phyloP scores from a whole-genome alignment of 352 stramenopile genomes.

The Phytophthora megakarya region DNA sequence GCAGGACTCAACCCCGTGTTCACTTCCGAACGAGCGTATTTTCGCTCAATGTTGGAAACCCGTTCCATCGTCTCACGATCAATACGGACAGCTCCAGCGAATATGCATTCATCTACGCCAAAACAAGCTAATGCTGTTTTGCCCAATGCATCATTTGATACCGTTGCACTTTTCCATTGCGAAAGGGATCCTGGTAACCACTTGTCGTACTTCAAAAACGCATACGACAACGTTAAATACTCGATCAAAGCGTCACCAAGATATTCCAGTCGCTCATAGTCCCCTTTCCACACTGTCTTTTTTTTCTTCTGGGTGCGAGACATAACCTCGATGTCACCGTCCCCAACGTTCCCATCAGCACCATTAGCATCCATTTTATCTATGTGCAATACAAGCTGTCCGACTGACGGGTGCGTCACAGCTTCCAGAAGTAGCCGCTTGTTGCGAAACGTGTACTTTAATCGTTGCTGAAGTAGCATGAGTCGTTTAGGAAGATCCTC shows the following conservation, averaged over 20 bases:
- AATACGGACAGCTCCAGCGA: slow-evolving; percentile 65
- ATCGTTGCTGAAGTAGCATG: slow-evolving; percentile 64
- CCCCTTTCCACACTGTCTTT: slow-evolving; percentile 65
- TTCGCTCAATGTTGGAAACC: slow-evolving; percentile 53
- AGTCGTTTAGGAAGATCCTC: slow-evolving; percentile 62
- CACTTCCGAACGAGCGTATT: slow-evolving; percentile 39
- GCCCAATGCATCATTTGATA: slow-evolving; percentile 84
- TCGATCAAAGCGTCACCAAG: slow-evolving; percentile 90
- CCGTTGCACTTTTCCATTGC: slow-evolving; percentile 86
- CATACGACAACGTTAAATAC: slow-evolving; percentile 88
- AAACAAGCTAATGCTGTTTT: slow-evolving; percentile 84
- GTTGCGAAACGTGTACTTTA: slow-evolving; percentile 86
- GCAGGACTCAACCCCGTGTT: slow-evolving; percentile 31
- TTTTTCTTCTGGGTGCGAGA: slow-evolving; percentile 44
- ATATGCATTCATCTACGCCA: slow-evolving; percentile 82
- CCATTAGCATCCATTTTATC: slow-evolving; percentile 38
- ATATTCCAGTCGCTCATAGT: slow-evolving; percentile 91
- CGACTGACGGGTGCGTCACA: slow-evolving; percentile 78
- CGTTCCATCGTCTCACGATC: slow-evolving; percentile 67
- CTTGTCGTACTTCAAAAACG: slow-evolving; percentile 65
- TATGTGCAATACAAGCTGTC: slow-evolving; percentile 56
- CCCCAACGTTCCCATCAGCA: slow-evolving; percentile 9
- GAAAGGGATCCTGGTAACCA: slow-evolving; percentile 83
- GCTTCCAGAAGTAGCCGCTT: slow-evolving; percentile 79
- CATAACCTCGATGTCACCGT: slow-evolving; percentile 26